Evolutionary conservation across 352 stramenopile species (phyloP).

Genomic region (Pythium rishiriense): DNA sequence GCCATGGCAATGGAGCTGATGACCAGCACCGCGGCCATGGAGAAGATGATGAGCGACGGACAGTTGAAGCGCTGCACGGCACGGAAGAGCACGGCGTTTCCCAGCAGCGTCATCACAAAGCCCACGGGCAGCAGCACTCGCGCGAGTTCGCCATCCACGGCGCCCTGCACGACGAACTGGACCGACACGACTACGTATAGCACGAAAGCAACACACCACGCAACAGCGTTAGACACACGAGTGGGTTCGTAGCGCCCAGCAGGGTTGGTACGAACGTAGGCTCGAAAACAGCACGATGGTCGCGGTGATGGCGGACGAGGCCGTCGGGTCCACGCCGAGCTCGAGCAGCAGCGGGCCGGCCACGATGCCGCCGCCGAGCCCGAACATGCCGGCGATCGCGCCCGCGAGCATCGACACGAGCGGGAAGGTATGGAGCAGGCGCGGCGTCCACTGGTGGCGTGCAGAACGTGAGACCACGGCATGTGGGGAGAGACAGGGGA

Average conservation of each 20-base stretch:
- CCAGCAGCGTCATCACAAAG: slow-evolving; percentile 51
- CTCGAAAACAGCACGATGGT: slow-evolving; percentile 71
- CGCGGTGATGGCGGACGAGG: slow-evolving; percentile 89
- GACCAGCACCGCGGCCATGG: slow-evolving; percentile 62
- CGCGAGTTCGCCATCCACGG: slow-evolving; percentile 43
- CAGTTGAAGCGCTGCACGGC: slow-evolving; percentile 56
- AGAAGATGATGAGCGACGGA: slow-evolving; percentile 67
- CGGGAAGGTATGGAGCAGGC: slow-evolving; percentile 84
- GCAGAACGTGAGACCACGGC: neutral
- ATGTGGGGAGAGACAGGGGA: neutral
- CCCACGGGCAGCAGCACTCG: slow-evolving; percentile 55
- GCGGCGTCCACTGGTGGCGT: slow-evolving; percentile 39
- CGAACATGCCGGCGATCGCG: slow-evolving; percentile 93
- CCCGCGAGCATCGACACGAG: slow-evolving; percentile 87
- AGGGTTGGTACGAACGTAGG: slow-evolving; percentile 47
- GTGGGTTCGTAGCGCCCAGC: too few relatives aligned
- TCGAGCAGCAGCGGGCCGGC: slow-evolving; percentile 94
- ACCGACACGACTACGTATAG: slow-evolving; percentile 9
- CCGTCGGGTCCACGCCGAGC: slow-evolving; percentile 86
- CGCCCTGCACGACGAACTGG: slow-evolving; percentile 59
- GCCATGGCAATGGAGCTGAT: slow-evolving; percentile 63
- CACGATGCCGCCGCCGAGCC: slow-evolving; percentile 94
- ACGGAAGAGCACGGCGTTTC: slow-evolving; percentile 48
- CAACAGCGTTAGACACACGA: too few relatives aligned
- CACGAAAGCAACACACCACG: too few relatives aligned